phyloP scores from a whole-genome alignment of 1,284 basidiomycete genomes.

The Naganishia albida region DNA sequence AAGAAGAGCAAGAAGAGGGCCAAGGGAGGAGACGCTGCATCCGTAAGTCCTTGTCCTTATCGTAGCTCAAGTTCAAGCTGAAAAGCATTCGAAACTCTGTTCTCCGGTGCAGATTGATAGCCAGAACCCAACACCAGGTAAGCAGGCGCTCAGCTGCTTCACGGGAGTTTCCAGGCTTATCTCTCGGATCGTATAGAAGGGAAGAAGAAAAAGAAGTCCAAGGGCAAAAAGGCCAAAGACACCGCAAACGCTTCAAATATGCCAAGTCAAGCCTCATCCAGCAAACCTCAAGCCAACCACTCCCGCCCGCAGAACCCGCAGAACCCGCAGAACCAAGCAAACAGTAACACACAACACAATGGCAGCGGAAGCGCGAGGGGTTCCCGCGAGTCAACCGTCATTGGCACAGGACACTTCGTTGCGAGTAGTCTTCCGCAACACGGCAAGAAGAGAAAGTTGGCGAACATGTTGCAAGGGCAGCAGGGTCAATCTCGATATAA shows the following conservation, averaged over 20 bases:
- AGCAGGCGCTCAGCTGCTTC: background rate
- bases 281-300: too few relatives aligned
- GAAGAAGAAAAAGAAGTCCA: constrained; percentile 34
- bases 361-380: constrained; percentile 63
- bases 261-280: too few relatives aligned
- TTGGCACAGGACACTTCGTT: constrained; percentile 20
- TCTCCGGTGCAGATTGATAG: background rate
- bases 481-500: background rate
- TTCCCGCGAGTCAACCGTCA: constrained; percentile 38
- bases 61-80: background rate
- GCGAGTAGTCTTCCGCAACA: constrained; percentile 62
- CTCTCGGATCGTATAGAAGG: constrained; percentile 28
- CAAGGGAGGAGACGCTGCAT: constrained; percentile 23
- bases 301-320: too few relatives aligned
- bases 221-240: constrained; percentile 36
- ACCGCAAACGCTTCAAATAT: too few relatives aligned
- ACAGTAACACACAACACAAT: constrained; percentile 54
- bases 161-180: constrained; percentile 25
- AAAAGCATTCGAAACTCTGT: background rate
- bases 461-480: constrained; percentile 78
- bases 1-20: constrained; percentile 34
- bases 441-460: constrained; percentile 80
- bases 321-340: constrained; percentile 34
- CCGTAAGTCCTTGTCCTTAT: background rate
- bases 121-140: background rate